phyloP scores from a whole-genome alignment of 2,329 filamentous ascomycete genomes.

The Alternaria alternata region DNA sequence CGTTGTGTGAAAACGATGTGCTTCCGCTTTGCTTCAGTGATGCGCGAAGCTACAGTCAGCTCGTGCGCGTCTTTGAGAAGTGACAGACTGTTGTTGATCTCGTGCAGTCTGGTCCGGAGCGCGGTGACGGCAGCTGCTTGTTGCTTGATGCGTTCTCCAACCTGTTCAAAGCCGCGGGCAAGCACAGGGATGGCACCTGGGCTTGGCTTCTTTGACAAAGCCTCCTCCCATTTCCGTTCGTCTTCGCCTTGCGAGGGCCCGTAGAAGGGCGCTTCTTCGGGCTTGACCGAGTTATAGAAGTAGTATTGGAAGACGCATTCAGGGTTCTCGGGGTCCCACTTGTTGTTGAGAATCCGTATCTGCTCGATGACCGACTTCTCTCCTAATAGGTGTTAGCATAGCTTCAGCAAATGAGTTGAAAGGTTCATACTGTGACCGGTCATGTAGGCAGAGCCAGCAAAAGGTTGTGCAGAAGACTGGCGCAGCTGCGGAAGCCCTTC shows the following conservation, averaged over 20 bases:
- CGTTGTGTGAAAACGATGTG: constrained; percentile 77
- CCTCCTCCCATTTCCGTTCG: constrained; percentile 83
- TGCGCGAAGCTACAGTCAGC: constrained; percentile 76
- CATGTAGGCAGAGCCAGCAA: constrained; percentile 32
- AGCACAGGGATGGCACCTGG: constrained; percentile 80
- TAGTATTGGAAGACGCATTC: constrained; percentile 82
- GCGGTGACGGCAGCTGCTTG: constrained; percentile 74
- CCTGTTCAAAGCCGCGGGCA: constrained; percentile 74
- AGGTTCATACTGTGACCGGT: constrained; percentile 40
- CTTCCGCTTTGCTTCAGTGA: constrained; percentile 74
- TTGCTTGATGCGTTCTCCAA: constrained; percentile 75
- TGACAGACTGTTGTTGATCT: constrained; percentile 78
- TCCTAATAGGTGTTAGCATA: constrained; percentile 51
- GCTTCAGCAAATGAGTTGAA: not conserved
- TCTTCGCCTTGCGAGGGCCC: constrained; percentile 75
- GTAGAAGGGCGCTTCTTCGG: constrained; percentile 78
- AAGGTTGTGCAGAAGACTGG: constrained; percentile 39
- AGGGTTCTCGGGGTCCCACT: constrained; percentile 75
- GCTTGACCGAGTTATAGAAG: constrained; percentile 86
- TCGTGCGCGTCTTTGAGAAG: constrained; percentile 79
- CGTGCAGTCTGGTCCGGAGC: constrained; percentile 76
- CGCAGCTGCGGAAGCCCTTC: constrained; percentile 48
- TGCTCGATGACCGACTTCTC: constrained; percentile 80
- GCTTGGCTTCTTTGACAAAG: constrained; percentile 79
- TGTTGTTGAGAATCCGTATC: constrained; percentile 72